Evolutionary conservation across 2,329 filamentous ascomycete genomes (phyloP).

Genomic region (Talaromyces pinophilus): DNA sequence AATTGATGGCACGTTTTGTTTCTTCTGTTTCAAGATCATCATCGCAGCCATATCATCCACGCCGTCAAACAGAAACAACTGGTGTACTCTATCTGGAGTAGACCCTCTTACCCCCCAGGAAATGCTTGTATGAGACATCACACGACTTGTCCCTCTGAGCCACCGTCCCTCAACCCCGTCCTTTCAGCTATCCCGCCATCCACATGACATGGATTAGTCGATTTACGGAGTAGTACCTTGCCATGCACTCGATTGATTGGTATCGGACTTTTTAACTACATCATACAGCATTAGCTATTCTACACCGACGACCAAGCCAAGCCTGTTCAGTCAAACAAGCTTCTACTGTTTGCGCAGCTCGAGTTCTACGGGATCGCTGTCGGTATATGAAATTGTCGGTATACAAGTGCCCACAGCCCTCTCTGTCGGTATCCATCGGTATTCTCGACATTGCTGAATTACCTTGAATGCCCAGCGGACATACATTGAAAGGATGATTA

Average conservation of each 20-base stretch:
- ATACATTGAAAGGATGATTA: not conserved
- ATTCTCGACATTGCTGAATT: not conserved
- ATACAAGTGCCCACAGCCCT: not conserved
- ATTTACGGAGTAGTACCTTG: not conserved
- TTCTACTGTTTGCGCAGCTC: not conserved
- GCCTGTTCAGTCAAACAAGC: not conserved
- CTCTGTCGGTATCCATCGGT: not conserved
- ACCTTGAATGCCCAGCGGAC: not conserved
- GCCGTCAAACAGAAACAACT: not conserved
- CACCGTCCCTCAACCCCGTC: constrained; percentile 1
- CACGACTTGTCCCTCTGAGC: constrained; percentile 8
- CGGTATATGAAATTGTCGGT: constrained; percentile 3
- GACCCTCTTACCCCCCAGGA: not conserved
- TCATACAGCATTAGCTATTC: not conserved
- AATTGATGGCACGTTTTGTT: not conserved
- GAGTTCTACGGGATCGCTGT: not conserved
- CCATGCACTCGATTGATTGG: constrained; percentile 11
- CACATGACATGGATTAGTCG: constrained; percentile 9
- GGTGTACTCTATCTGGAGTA: not conserved
- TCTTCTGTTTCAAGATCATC: not conserved
- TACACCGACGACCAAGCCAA: not conserved
- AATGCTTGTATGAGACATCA: not conserved
- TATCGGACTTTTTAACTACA: not conserved
- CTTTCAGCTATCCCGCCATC: not conserved
- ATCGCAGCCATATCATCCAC: not conserved